These are phyloP conservation scores for Mikania micrantha DNA, from an alignment of 129 eudicot genomes.

Conservation along the genomic window DNA sequence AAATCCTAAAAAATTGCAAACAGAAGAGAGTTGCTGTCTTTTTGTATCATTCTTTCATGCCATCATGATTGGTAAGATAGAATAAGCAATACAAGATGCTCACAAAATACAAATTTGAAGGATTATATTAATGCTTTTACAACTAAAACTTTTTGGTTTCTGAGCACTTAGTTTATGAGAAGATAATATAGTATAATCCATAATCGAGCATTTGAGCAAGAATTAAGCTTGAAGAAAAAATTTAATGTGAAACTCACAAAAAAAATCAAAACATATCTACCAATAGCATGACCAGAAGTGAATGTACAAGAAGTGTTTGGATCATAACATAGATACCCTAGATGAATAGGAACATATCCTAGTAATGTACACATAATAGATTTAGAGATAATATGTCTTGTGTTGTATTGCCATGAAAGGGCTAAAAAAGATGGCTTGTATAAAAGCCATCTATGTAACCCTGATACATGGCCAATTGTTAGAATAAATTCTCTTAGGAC, in stretches of 20 bases:
- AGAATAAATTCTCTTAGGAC: too few species aligned
- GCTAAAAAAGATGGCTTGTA: not conserved
- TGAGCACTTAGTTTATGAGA: too few species aligned
- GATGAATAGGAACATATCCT: not conserved
- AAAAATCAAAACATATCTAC: too few species aligned
- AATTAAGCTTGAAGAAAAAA: too few species aligned
- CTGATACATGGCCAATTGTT: too few species aligned
- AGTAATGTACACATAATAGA: not conserved
- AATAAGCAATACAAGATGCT: not conserved
- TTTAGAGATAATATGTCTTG: not conserved
- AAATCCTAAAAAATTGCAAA: slow-evolving; percentile 10
- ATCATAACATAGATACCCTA: not conserved
- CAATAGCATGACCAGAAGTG: not conserved
- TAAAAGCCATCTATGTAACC: too few species aligned
- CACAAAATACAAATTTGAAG: not conserved
- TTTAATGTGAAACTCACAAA: too few species aligned
- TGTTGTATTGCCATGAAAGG: not conserved
- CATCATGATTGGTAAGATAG: not conserved
- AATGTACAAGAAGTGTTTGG: not conserved
- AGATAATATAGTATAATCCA: too few species aligned
- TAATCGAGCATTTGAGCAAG: too few species aligned
- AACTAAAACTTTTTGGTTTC: not conserved
- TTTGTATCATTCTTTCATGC: not conserved
- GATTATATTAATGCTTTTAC: not conserved
- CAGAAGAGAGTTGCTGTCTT: not conserved